Base-by-base conservation (phyloP, 148 eudicot species). In the Suaeda aralocaspica region DNA sequence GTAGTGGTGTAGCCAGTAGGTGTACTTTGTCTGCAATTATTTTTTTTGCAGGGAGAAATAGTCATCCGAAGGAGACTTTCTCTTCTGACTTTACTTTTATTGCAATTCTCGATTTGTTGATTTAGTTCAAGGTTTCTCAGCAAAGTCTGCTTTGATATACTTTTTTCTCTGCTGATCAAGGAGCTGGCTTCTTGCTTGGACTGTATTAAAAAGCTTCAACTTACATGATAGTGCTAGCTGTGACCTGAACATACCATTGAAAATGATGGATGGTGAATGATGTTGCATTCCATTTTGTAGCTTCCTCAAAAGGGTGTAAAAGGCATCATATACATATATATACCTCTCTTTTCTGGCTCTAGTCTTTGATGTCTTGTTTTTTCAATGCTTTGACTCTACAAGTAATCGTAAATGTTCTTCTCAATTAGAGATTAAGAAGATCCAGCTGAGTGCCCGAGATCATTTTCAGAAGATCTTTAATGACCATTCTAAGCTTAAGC, bases 401-500 rank as follows among this genome's bases (percentile, higher is more conserved):
- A 62, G 16, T 73, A n/a, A 72, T 67, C 41, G 61, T 36, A 21
- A 11, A 55, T 76, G 71, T 65, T 77, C 77, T 36, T 65, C 15
- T 74, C 67, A 16, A 22, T 72, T 86, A 94, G 98, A 89, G 73
- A 78, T 94, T 49, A 86, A 81, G 72, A 91, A 89, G 83, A 89
- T 94, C 28, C 92, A 91, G 82, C 48, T 68, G n/a, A 86, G 84
- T 64, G 92, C 96, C 59, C 86, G 87, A 66, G 91, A 91, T 33
- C 92, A 94, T 81, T 89, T 86, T 58, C 85, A 82, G 81, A 94
- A 82, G 84, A 91, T 91, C 36, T 86, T 84, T 48, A 84, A 82
- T 70, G 98, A 91, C 61, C 98, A 94, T 65, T 83, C 78, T 57
- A 94, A 87, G 89, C 82, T 89, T 48, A 94, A 94, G 82, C 18